Base-by-base conservation (phyloP, 192 early-diverging fungal species). In the Lobosporangium transversale region DNA sequence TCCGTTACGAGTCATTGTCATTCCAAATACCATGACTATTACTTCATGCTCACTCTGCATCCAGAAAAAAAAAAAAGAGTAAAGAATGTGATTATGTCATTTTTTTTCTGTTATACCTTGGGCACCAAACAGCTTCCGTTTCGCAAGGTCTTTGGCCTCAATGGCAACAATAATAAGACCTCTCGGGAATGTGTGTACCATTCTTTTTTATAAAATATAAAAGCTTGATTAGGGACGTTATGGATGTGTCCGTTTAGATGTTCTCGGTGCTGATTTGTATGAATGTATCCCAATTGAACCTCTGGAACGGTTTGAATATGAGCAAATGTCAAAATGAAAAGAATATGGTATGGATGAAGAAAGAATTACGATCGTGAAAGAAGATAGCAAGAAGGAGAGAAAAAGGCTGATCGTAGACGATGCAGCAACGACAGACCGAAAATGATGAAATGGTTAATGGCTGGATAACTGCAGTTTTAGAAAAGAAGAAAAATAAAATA, bases 71-170 rank as follows among this genome's bases (percentile, higher is more conserved):
- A 12, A 42, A 17, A 42, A 42, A 17, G 17, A 17, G 40, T 12
- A 42, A 17, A 42, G 17, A 17, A 12, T 9, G 17, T 12, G 40
- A 17, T 12, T 42, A 42, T n/a, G n/a, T n/a, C n/a, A n/a, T n/a
- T n/a, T n/a, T n/a, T n/a, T n/a, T n/a, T n/a, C n/a, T n/a, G n/a
- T n/a, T 47, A 29, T 62, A 55, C 73, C 73, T 76, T 76, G 73
- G 2, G 58, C 53, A 4, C 73, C 73, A 36, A 76, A 62, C n/a
- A 50, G 59, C 47, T 76, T 76, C 53, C 58, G 56, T 44, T 76
- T 76, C 15, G 73, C 64, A 0, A 76, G 47, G 30, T 76, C 73
- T 30, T 62, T 76, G 52, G 64, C 73, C 0, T 52, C 58, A 2
- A 76, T 48, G 0, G 73, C 73, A 10, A 65, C 67, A 51, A 76